A percentile compares a stretch with the other conserved stretches of the same genome.
These are phyloP conservation scores for Hanseniaspora taiwanica DNA, from an alignment of 805 yeast genomes.

Conservation along the genomic window DNA sequence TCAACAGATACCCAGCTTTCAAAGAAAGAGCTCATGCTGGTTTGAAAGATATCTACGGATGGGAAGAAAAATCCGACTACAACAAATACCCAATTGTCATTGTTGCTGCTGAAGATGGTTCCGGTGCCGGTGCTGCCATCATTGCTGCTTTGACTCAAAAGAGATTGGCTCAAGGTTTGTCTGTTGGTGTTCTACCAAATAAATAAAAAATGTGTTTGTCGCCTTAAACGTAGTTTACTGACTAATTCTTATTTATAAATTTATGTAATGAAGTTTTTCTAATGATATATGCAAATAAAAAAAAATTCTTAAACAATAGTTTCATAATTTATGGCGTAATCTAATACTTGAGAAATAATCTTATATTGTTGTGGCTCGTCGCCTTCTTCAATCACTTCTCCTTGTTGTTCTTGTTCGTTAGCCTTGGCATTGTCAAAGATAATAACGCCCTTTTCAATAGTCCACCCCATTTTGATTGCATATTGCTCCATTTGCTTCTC, in stretches of 20 bases:
- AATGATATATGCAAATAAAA: neutral
- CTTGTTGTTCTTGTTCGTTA: neutral
- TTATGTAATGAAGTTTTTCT: neutral
- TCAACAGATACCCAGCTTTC: constrained; percentile 87
- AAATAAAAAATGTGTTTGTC: no score
- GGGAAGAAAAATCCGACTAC: constrained; percentile 35
- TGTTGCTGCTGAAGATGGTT: constrained; percentile 94
- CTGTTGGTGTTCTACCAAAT: constrained; percentile 38
- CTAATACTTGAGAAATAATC: constrained; percentile 59
- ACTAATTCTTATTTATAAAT: no score
- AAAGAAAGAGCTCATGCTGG: constrained; percentile 80
- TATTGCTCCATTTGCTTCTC: constrained; percentile 43
- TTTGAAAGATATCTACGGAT: constrained; percentile 76
- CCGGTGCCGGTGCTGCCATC: constrained; percentile 97
- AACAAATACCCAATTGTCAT: constrained; percentile 64
- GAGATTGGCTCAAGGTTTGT: constrained; percentile 57
- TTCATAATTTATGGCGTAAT: constrained; percentile 84
- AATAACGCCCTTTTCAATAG: constrained; percentile 35
- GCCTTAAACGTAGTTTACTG: no score
- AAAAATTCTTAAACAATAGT: constrained; percentile 49
- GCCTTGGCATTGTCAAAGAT: constrained; percentile 26
- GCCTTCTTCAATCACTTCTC: constrained; percentile 19
- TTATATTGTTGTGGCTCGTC: constrained; percentile 28
- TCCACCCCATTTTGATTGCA: constrained; percentile 46
- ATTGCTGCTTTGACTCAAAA: constrained; percentile 88